Evolutionary conservation across 345 rosid genomes (phyloP).

Genomic region (Aquilaria yunnanensis): DNA sequence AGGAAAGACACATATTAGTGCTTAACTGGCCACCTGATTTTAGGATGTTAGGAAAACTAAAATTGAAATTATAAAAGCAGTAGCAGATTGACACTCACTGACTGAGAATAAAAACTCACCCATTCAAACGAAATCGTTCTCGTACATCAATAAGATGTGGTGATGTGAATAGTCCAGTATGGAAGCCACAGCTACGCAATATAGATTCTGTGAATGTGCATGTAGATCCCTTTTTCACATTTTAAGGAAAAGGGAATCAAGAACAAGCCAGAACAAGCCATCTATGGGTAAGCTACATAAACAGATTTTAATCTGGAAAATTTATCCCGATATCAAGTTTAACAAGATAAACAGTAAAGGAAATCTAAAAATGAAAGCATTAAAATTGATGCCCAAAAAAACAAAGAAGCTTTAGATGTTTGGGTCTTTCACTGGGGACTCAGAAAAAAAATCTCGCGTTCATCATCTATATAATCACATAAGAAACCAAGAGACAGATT

Average conservation of each 20-base stretch:
- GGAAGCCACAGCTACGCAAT: slow-evolving; percentile 73
- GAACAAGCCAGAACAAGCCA: too few relatives aligned
- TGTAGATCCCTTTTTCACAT: slow-evolving; percentile 68
- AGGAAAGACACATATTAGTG: slow-evolving; percentile 3
- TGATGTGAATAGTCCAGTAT: slow-evolving; percentile 88
- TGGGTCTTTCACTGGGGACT: too few relatives aligned
- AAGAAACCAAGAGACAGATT: neutral
- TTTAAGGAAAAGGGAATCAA: slow-evolving; percentile 12
- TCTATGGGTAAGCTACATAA: too few relatives aligned
- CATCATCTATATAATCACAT: neutral
- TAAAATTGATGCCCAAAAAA: too few relatives aligned
- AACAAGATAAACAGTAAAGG: too few relatives aligned
- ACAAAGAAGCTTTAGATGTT: too few relatives aligned
- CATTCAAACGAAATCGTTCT: slow-evolving; percentile 82
- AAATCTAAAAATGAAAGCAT: too few relatives aligned
- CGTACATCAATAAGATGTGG: slow-evolving; percentile 93
- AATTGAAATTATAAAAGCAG: slow-evolving; percentile 1
- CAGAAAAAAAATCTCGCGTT: too few relatives aligned
- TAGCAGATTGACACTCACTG: neutral
- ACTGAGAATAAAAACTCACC: slow-evolving; percentile 40
- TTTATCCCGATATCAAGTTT: too few relatives aligned
- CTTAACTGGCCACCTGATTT: neutral
- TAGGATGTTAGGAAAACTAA: neutral
- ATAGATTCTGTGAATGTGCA: slow-evolving; percentile 87
- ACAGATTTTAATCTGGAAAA: too few relatives aligned